These are phyloP conservation scores for Lanmaoa pseudosensibilis DNA, from an alignment of 768 basidiomycete genomes.

Conservation along the genomic window DNA sequence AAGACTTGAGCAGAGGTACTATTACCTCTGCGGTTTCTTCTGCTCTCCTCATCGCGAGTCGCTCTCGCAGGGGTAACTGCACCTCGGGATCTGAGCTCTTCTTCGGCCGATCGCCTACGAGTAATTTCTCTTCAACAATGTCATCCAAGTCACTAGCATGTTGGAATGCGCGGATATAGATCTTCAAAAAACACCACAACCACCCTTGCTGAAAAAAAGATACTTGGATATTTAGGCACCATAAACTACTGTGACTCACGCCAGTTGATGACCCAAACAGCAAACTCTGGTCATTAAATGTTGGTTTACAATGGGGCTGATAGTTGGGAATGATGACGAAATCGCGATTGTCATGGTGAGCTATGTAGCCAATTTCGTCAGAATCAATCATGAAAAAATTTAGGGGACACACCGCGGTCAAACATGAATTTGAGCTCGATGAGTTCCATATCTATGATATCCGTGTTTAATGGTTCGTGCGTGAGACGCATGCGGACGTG, in stretches of 20 bases:
- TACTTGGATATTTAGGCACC: not conserved
- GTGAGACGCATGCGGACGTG: conserved; percentile 80
- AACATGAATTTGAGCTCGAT: conserved; percentile 84
- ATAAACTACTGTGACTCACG: conserved; percentile 39
- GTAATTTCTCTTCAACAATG: conserved; percentile 75
- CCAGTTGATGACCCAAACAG: conserved; percentile 64
- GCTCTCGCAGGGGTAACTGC: conserved; percentile 54
- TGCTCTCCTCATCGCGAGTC: conserved; percentile 49
- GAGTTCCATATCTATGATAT: conserved; percentile 78
- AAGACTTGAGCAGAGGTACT: conserved; percentile 3
- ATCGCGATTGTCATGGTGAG: conserved; percentile 86
- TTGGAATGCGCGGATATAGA: conserved; percentile 77
- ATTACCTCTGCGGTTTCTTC: conserved; percentile 57
- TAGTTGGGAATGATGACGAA: conserved; percentile 75
- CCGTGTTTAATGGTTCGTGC: conserved; percentile 68
- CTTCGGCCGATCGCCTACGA: conserved; percentile 79
- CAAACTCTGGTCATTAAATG: conserved; percentile 66
- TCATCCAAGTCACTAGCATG: conserved; percentile 81
- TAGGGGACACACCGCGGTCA: conserved; percentile 56
- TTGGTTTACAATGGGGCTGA: conserved; percentile 55
- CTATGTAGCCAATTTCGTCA: conserved; percentile 37
- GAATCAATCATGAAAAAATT: not conserved
- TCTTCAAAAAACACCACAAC: conserved; percentile 68
- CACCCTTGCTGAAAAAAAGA: conserved; percentile 56
- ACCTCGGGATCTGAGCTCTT: conserved; percentile 51